Conservation (phyloP, 805 yeast species). For the Candida tibetensis region DNA sequence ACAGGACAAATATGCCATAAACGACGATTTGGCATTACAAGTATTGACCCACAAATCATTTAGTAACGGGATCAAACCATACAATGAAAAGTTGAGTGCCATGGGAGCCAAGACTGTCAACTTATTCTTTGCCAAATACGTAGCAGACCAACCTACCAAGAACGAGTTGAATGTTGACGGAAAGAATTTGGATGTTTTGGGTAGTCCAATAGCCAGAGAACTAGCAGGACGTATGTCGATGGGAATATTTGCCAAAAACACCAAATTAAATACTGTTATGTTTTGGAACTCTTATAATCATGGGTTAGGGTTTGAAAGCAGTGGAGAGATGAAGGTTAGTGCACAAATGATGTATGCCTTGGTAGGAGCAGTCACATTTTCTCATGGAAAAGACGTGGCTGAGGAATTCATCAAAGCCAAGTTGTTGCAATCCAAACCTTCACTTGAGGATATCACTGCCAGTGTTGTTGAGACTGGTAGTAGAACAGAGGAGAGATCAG, state of each 20-base stretch:
- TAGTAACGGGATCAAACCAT: slow-evolving; percentile 87
- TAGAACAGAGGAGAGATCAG: not conserved
- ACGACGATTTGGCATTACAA: slow-evolving; percentile 67
- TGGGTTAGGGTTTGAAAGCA: slow-evolving; percentile 40
- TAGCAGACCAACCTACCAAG: slow-evolving; percentile 26
- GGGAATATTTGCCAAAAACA: slow-evolving; percentile 50
- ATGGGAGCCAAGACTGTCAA: slow-evolving; percentile 67
- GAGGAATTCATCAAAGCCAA: slow-evolving; percentile 55
- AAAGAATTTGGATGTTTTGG: slow-evolving; percentile 57
- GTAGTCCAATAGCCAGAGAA: slow-evolving; percentile 51
- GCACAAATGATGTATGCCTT: slow-evolving; percentile 58
- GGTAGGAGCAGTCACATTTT: slow-evolving; percentile 64
- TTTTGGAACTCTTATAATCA: slow-evolving; percentile 66
- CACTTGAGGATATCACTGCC: slow-evolving; percentile 36
- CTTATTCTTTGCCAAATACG: slow-evolving; percentile 44
- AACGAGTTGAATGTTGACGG: slow-evolving; percentile 41
- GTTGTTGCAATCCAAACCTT: slow-evolving; percentile 33
- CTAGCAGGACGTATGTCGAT: slow-evolving; percentile 49
- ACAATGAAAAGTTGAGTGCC: slow-evolving; percentile 78
- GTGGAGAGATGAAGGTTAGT: slow-evolving; percentile 56
- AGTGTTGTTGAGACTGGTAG: slow-evolving; percentile 20
- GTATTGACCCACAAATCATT: slow-evolving; percentile 91
- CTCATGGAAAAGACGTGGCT: slow-evolving; percentile 60
- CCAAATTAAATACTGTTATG: slow-evolving; percentile 49
- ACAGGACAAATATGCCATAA: slow-evolving; percentile 46